Evolutionary conservation across 2,329 filamentous ascomycete species (phyloP), one percentile per base, ranked within the genome.

Genomic region (Zopfia rhizophila): DNA sequence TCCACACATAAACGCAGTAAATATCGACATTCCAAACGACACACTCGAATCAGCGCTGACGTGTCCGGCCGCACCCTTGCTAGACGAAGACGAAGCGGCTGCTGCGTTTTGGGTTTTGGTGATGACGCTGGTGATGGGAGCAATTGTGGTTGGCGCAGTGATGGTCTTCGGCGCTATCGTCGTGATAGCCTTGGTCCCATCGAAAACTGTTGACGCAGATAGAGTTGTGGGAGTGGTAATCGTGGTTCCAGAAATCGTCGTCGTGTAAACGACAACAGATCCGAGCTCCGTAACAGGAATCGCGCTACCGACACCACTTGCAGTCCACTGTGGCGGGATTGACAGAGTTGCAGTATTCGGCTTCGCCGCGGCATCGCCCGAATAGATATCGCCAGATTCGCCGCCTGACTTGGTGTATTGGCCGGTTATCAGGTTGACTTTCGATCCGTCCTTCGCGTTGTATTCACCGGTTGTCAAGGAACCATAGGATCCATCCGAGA

Each of bases 401-500:
- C 74, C 72, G 46, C 70, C 58, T 3, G 58, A 45, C 21, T 73
- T 60, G 10, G 69, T 73, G 59, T 75, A 80, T 21, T 73, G 60
- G 3, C 78, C 78, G 5, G 60, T 73, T 42, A 78, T 45, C 10
- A 80, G 58, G 54, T 80, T 76, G n/a, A 72, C 73, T 1, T 45
- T 63, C 18, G 70, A 67, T 17, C 70, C 70, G 7, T 58, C 56
- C 3, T 58, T 36, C 5, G 71, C 72, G n/a, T 52, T 68, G 56
- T 78, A 80, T 12, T 72, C 53, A 10, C 77, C 78, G 0, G 66
- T 68, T 1, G 67, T 69, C n/a, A 80, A 62, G 2, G 72, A 76
- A 10, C 78, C 78, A 38, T 70, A 77, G 12, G 76, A 75, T 23
- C 72, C 72, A 46, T 78, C 77, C 3, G 74, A 61, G 36, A 81